Evolutionary conservation across 176 grass and related monocot genomes (phyloP), one percentile per base, ranked within the genome.

Genomic region (Zoysia pacifica): DNA sequence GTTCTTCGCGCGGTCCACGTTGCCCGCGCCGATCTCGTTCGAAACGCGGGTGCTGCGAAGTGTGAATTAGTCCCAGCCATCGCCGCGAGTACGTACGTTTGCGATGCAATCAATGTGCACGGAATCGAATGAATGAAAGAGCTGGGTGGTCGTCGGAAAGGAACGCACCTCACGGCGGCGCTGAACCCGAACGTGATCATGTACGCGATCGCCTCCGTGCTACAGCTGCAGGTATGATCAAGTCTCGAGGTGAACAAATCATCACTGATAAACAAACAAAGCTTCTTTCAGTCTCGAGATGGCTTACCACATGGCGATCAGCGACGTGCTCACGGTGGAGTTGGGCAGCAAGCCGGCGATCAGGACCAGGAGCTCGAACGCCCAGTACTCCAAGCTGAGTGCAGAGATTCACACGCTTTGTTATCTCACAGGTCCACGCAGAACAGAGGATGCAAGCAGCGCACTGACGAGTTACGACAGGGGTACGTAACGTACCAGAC

Each of bases 181-280:
- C 86, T 93, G 68, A 99, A 95, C 53, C 96, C 96, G 61, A 86
- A 99, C 11, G 96, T 93, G 81, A 95, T 89, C 86, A 89, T 95
- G 81, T 86, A 94, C 16, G 85, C 84, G 61, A 94, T 90, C 36
- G 90, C 74, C 76, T 94, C 94, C 47, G 94, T 97, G 63, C 93
- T 97, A 1, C 67, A 28, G 49, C 94, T 97, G 83, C 61, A 74
- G 38, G 59, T 2, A 16, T 65, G 12, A 67, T 28, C 28, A 28
- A 28, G 28, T 28, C 28, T 28, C 28, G 28, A 28, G 28, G 28
- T 28, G 28, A 28, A 28, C 28, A 28, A 28, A 28, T 28, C 28
- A 28, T 28, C 28, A 28, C 28, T 28, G 28, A 28, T 28, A 28
- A 28, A 28, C 28, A 28, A 28, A 28, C 28, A 28, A 28, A 28